Base-by-base conservation (phyloP, 257 asterid genomes). In the Solanum ossicruentum region DNA sequence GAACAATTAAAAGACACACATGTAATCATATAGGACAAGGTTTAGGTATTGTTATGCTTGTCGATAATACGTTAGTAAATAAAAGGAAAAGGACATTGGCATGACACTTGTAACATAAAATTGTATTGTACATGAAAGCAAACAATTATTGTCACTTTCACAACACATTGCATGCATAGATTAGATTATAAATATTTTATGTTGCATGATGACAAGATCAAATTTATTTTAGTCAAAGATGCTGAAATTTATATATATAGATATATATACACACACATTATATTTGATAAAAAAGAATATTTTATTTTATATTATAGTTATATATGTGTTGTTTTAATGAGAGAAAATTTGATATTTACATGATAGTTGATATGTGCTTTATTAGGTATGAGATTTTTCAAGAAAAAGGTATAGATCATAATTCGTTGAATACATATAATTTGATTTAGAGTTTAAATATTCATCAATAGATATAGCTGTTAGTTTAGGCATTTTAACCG, bases 81-180 rank as follows among this genome's bases (percentile, higher is more conserved):
- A 15, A 8, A 18, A 56, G 11, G 11, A 2, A 56, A 28, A 67
- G 47, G 49, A 16, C 75, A 32, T 21, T 20, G 54, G 12, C 49
- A n/a, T 20, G 21, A 81, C 90, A 80, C 83, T 86, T 88, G 87
- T 87, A 85, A 90, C 54, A 58, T 9, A n/a, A 10, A n/a, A 23
- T 23, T 55, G 80, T 8, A 32, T 63, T 84, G 72, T 28, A 26
- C 43, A 26, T 28, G 6, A 12, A 28, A 65, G 11, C 39, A 65
- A 65, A 28, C 72, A 72, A 2, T 58, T 20, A 15, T 49, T 75
- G 61, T 75, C 82, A 75, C 23, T 75, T 75, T 75, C 61, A 75
- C 23, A 15, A 26, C 72, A 75, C 43, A 49, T 60, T 60, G 28
- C 45, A 23, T 75, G 58, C 81, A 26, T 47, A 6, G 43, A 75